Evolutionary conservation across 169 alveolate species (phyloP).

Genomic region (Plasmodium fragile): DNA sequence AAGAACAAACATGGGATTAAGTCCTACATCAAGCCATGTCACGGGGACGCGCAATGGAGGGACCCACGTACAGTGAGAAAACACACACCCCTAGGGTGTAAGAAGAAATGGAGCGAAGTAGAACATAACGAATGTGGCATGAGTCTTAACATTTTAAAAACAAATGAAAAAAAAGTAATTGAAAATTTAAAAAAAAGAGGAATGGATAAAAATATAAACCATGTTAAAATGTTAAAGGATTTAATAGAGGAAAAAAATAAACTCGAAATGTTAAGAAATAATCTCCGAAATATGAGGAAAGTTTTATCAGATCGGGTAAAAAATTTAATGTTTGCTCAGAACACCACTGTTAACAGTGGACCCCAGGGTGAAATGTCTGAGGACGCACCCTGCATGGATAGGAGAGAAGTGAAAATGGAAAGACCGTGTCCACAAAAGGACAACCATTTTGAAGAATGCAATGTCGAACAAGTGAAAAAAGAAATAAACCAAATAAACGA

Average conservation of each 20-base stretch:
- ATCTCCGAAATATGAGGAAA: conserved; percentile 66
- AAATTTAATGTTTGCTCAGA: conserved; percentile 9
- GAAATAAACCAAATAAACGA: conserved; percentile 43
- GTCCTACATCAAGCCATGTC: neutral
- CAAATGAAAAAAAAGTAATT: conserved; percentile 38
- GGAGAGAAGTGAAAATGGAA: neutral
- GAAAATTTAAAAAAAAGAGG: conserved; percentile 72
- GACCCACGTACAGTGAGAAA: neutral
- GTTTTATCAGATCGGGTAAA: conserved; percentile 55
- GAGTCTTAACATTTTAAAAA: conserved; percentile 38
- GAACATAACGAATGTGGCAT: conserved; percentile 21
- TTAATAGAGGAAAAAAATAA: conserved; percentile 48
- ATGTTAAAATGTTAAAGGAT: conserved; percentile 17
- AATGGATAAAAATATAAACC: conserved; percentile 21
- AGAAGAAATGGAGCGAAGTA: neutral
- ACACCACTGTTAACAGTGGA: neutral
- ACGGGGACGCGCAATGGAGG: neutral
- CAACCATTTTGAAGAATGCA: neutral
- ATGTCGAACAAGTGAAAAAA: conserved; percentile 41
- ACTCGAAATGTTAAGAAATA: conserved; percentile 34
- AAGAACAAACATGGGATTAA: neutral
- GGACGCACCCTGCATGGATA: neutral
- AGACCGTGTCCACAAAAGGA: neutral
- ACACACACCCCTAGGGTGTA: neutral
- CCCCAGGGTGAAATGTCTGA: neutral